Evolutionary conservation across 2,329 filamentous ascomycete genomes (phyloP).

Genomic region (Pseudopyrenochaeta lycopersici): DNA sequence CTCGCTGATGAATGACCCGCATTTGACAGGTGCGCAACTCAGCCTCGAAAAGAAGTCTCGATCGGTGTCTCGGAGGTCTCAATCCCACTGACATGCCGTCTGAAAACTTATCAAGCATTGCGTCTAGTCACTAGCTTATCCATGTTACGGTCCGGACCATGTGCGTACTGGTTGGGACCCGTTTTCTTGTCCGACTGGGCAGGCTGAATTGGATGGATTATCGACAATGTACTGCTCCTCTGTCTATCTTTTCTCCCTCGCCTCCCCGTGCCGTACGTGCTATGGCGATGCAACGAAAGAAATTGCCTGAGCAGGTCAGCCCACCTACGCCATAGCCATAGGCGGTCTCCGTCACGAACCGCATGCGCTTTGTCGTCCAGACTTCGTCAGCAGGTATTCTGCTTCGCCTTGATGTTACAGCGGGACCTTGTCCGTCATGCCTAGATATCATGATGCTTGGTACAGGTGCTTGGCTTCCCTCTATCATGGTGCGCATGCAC

Average conservation of each 20-base stretch:
- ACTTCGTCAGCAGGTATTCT: background rate
- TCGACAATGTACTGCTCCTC: background rate
- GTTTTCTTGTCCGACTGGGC: constrained; percentile 19
- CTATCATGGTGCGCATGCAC: background rate
- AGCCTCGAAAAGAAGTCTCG: constrained; percentile 30
- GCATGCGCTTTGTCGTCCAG: background rate
- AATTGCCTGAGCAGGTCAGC: background rate
- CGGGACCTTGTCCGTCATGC: background rate
- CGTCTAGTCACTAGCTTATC: constrained; percentile 20
- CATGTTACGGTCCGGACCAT: constrained; percentile 9
- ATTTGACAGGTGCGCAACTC: constrained; percentile 24
- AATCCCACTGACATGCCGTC: background rate
- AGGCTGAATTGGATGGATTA: constrained; percentile 6
- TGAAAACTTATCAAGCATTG: constrained; percentile 1
- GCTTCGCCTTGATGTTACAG: background rate
- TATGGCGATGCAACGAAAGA: background rate
- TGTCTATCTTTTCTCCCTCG: background rate
- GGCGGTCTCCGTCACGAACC: background rate
- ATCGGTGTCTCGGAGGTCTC: constrained; percentile 16
- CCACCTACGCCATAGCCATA: constrained; percentile 13
- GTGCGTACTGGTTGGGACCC: constrained; percentile 6
- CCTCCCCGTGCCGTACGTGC: background rate
- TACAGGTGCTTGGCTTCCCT: background rate
- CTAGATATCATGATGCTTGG: background rate
- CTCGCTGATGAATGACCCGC: constrained; percentile 17